A percentile compares a stretch with the other conserved stretches of the same genome.
Evolutionary conservation across 352 stramenopile genomes (phyloP).

Genomic region (Phytophthora multivora): DNA sequence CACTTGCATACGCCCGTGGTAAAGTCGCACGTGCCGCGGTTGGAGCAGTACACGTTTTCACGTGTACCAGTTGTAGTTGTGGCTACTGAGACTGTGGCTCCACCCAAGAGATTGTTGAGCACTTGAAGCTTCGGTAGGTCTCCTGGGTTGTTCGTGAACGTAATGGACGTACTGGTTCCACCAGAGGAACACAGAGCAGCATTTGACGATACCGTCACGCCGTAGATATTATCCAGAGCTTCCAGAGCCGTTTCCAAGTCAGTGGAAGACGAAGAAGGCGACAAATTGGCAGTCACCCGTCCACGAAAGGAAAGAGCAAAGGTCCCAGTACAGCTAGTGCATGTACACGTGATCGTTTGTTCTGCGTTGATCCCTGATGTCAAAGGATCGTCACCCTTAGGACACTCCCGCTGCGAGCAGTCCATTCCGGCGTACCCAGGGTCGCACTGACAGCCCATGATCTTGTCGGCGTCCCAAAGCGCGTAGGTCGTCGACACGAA

Average conservation of each 20-base stretch:
- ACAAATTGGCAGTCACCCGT: conserved; percentile 61
- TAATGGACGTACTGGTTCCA: conserved; percentile 56
- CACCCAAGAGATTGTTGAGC: conserved; percentile 43
- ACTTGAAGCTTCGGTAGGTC: conserved; percentile 57
- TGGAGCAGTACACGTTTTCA: conserved; percentile 83
- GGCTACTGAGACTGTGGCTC: conserved; percentile 6
- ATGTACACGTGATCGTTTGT: conserved; percentile 59
- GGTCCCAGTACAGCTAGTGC: conserved; percentile 51
- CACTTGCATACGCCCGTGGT: conserved; percentile 77
- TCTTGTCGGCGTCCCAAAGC: conserved; percentile 79
- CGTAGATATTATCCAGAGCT: conserved; percentile 59
- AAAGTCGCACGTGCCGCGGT: conserved; percentile 72
- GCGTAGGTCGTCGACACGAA: conserved; percentile 62
- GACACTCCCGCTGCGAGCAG: conserved; percentile 63
- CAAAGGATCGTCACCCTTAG: conserved; percentile 66
- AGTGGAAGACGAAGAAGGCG: conserved; percentile 35
- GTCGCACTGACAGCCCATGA: conserved; percentile 80
- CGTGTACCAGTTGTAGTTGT: conserved; percentile 44
- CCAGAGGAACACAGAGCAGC: conserved; percentile 39
- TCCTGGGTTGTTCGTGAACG: conserved; percentile 75
- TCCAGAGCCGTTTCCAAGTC: conserved; percentile 58
- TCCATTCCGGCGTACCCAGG: conserved; percentile 66
- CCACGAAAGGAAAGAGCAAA: conserved; percentile 74
- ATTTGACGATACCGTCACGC: conserved; percentile 37
- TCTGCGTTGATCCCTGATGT: conserved; percentile 54